These are phyloP conservation scores for Chlamydomonas incerta DNA, from an alignment of 139 green algal genomes.

Conservation along the genomic window DNA sequence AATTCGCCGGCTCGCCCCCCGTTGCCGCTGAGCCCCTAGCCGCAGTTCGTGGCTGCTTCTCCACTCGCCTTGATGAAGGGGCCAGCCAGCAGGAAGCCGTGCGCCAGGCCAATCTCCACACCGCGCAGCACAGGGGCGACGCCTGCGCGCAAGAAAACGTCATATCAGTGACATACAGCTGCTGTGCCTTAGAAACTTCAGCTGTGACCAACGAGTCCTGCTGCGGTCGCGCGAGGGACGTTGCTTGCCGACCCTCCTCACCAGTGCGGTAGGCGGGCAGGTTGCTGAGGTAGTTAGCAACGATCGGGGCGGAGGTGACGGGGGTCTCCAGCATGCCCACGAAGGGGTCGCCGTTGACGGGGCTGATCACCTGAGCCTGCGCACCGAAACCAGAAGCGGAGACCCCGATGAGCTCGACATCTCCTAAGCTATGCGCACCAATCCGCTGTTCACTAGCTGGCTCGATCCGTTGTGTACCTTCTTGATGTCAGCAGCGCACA, in stretches of 20 bases:
- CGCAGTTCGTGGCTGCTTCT: background rate
- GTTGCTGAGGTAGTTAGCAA: slow-evolving; percentile 94
- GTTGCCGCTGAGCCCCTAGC: background rate
- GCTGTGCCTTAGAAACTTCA: too few relatives aligned
- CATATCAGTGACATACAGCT: too few relatives aligned
- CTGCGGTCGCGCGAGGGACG: too few relatives aligned
- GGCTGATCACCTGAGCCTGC: slow-evolving; percentile 87
- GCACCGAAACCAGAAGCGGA: background rate
- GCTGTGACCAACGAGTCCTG: too few relatives aligned
- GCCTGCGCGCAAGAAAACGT: too few relatives aligned
- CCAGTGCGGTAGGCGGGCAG: slow-evolving; percentile 96
- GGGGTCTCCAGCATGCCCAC: slow-evolving; percentile 98
- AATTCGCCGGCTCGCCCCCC: too few relatives aligned
- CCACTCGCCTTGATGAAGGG: slow-evolving; percentile 94
- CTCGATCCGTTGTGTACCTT: slow-evolving; percentile 14
- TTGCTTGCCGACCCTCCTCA: too few relatives aligned
- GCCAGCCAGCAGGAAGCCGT: slow-evolving; percentile 95
- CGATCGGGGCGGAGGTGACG: slow-evolving; percentile 92
- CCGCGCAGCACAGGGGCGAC: slow-evolving; percentile 95
- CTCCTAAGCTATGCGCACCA: too few relatives aligned
- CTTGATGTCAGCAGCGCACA: slow-evolving; percentile 8
- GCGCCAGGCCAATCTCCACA: slow-evolving; percentile 97
- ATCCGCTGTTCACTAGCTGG: too few relatives aligned
- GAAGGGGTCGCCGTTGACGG: slow-evolving; percentile 97
- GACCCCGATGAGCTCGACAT: too few relatives aligned